Conservation (phyloP, 345 rosid genomes). For the Kernera saxatilis region DNA sequence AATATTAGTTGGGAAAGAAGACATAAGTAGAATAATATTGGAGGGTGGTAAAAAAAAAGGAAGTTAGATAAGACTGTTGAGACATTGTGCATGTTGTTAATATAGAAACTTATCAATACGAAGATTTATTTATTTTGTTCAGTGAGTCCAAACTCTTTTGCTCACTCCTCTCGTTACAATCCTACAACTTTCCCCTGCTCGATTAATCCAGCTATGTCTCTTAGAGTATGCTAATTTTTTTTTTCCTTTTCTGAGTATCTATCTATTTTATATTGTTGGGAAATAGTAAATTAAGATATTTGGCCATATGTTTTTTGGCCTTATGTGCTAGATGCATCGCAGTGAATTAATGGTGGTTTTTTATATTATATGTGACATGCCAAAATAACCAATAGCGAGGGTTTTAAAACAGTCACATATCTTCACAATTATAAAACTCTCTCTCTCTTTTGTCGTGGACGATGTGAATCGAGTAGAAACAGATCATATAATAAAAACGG, state of each 20-base stretch:
- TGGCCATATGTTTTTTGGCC: conserved; percentile 12
- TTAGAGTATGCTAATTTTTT: background rate
- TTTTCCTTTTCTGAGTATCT: background rate
- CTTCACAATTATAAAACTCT: conserved; percentile 10
- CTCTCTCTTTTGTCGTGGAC: conserved; percentile 11
- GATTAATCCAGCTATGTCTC: conserved; percentile 6
- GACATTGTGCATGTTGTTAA: background rate
- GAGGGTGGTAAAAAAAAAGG: background rate
- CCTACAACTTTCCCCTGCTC: conserved; percentile 5
- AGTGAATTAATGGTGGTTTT: background rate
- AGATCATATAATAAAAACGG: conserved; percentile 12
- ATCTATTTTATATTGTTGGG: background rate
- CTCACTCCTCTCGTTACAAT: conserved; percentile 14
- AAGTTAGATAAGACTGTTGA: conserved; percentile 18
- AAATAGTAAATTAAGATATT: background rate
- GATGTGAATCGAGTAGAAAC: conserved; percentile 8
- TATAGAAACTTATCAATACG: background rate
- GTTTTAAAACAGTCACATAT: conserved; percentile 9
- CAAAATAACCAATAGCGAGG: conserved; percentile 17
- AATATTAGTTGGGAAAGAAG: conserved; percentile 20
- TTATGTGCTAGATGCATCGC: conserved; percentile 6
- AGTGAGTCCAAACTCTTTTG: conserved; percentile 21
- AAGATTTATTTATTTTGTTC: background rate
- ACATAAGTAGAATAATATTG: background rate
- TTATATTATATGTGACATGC: background rate